These are phyloP conservation scores for Fraxinus floribunda DNA, from an alignment of 305 asterid species.

Conservation along the genomic window DNA sequence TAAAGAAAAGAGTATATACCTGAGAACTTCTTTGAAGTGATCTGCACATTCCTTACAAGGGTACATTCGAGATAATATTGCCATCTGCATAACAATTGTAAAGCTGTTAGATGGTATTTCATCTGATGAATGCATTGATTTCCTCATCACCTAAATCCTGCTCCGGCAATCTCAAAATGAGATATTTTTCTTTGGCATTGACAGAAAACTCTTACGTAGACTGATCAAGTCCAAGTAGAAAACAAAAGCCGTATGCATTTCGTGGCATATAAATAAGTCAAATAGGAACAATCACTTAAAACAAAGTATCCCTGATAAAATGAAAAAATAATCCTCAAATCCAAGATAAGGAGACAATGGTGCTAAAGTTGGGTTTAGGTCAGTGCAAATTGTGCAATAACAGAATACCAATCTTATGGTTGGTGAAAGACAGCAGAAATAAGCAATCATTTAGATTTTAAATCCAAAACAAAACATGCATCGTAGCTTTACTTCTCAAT, in stretches of 20 bases:
- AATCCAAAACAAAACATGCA: not conserved
- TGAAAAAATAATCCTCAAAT: not conserved
- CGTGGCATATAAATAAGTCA: not conserved
- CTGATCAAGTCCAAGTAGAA: not conserved
- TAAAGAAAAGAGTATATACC: constrained; percentile 36
- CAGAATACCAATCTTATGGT: not conserved
- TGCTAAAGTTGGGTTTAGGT: not conserved
- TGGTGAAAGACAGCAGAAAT: not conserved
- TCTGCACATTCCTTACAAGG: constrained; percentile 96
- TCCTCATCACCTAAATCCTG: not conserved
- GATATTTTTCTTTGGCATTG: not conserved
- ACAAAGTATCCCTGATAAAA: not conserved
- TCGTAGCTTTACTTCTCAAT: not conserved
- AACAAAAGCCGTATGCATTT: not conserved
- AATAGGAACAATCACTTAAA: not conserved
- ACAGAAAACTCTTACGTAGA: not conserved
- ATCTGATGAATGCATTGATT: not conserved
- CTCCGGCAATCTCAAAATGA: not conserved
- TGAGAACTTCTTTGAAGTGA: constrained; percentile 87
- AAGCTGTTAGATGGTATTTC: constrained; percentile 2
- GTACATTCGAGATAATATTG: constrained; percentile 85
- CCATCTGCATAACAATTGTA: constrained; percentile 56
- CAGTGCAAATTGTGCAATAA: not conserved
- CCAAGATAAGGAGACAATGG: not conserved
- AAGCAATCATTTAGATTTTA: not conserved